Base-by-base conservation (phyloP, 768 basidiomycete species). In the Boletellus emodensis region DNA sequence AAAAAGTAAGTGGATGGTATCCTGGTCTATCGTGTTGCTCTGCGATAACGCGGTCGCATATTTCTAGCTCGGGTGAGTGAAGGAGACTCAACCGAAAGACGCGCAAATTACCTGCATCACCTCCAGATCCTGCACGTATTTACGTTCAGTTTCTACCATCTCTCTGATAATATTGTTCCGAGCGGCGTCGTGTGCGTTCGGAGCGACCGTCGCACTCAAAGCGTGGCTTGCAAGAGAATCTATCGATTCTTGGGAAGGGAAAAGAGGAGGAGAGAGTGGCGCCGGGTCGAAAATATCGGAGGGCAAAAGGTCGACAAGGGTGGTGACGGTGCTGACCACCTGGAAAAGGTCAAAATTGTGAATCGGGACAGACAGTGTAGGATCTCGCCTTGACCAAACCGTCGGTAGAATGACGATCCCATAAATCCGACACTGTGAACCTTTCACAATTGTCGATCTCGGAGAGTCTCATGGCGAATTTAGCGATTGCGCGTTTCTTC, bases 121-220 rank as follows among this genome's bases (percentile, higher is more conserved):
- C 68, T 96, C 94, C 56, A 99, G 75, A 71, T 98, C 96, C 69
- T 91, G 87, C 6, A 98, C 95, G 67, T 92, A 98, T 72, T 93
- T 93, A 59, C 91, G 84, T 69, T 99, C 96, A 0, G 93, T 97
- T 68, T 91, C 89, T 42, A 98, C 81, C 59, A 97, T 83, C 71
- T 99, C 96, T 62, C 81, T 80, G 52, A 94, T 80, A 53, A 88
- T 87, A 56, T 87, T 87, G 66, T 82, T 83, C 47, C 89, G 77
- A 18, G 84, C 83, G 2, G 78, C 74, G 54, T 89, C 84, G 49
- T 80, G 80, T 17, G 81, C 81, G 60, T 75, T 81, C 15, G 77
- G 71, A 18, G 80, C 65, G 26, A 78, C 64, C 30, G 72, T 56
- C 26, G 68, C 40, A 28, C 66, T 62, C 9, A 75, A 63, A 6